Evolutionary conservation across 2,329 filamentous ascomycete genomes (phyloP).

Genomic region (Diaporthe vexans): DNA sequence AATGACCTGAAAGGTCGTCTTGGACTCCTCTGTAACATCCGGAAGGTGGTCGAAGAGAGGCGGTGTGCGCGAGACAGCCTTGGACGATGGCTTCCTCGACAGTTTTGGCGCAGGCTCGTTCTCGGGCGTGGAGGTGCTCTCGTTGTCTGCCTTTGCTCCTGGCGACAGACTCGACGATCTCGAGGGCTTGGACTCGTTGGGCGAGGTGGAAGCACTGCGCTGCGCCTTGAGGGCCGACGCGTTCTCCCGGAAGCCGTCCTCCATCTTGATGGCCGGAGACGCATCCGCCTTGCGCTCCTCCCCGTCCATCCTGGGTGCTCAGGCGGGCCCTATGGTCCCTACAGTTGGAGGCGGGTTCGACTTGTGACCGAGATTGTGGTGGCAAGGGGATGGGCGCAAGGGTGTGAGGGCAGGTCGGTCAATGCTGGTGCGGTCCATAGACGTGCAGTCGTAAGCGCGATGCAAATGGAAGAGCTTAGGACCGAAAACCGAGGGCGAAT

Average conservation of each 20-base stretch:
- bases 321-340: slow-evolving; percentile 11
- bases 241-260: slow-evolving; percentile 55
- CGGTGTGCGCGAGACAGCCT: slow-evolving; percentile 72
- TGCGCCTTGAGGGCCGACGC: slow-evolving; percentile 56
- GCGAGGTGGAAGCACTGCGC: slow-evolving; percentile 55
- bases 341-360: background rate
- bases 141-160: slow-evolving; percentile 62
- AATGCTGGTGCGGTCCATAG: slow-evolving; percentile 38
- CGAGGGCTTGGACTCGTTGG: slow-evolving; percentile 57
- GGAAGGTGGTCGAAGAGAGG: slow-evolving; percentile 81
- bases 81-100: slow-evolving; percentile 81
- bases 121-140: slow-evolving; percentile 63
- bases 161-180: slow-evolving; percentile 60
- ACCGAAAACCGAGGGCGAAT: slow-evolving; percentile 28
- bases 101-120: slow-evolving; percentile 75
- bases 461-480: slow-evolving; percentile 17
- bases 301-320: slow-evolving; percentile 47
- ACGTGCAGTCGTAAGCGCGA: slow-evolving; percentile 17
- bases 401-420: slow-evolving; percentile 5
- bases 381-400: slow-evolving; percentile 28
- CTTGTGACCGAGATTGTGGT: slow-evolving; percentile 1
- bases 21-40: slow-evolving; percentile 83
- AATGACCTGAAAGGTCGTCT: slow-evolving; percentile 83
- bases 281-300: slow-evolving; percentile 46
- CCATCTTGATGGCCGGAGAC: slow-evolving; percentile 54